Base-by-base conservation (phyloP, 1,284 basidiomycete species). In the Pterulicium gracile region DNA sequence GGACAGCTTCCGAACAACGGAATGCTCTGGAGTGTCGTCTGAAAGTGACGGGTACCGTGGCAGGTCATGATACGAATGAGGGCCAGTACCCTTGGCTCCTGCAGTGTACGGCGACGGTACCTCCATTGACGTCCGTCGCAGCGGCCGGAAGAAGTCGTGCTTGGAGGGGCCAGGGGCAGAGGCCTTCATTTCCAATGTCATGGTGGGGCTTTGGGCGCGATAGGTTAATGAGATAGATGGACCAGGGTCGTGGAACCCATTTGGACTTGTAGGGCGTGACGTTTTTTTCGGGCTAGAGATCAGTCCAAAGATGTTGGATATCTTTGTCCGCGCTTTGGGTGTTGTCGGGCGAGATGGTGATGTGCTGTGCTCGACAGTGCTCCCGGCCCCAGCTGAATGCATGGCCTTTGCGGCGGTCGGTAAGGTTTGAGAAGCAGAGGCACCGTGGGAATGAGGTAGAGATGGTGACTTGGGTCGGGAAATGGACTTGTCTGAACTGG, bases 1-100 rank as follows among this genome's bases (percentile, higher is more conserved):
- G 27, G 27, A 32, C 27, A 10, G 7, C 27, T 7, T 32, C 27
- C n/a, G 10, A 32, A n/a, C n/a, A n/a, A 10, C 58, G 39, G 61
- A 58, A 32, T 15, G 45, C 32, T 34, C 46, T 24, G 15, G 41
- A 22, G 34, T 21, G 17, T 21, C 12, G n/a, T 23, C 18, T 18
- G 22, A 23, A n/a, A 21, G 24, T 20, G 17, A 24, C 23, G 42
- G 40, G 15, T 51, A 44, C 44, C 24, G n/a, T 44, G 20, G 18
- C 47, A 17, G 17, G 17, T 41, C 52, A 55, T 50, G 41, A 15
- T 44, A 24, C 1, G 23, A 22, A 45, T 19, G 15, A 24, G 19
- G 10, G 42, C 24, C 41, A 47, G 7, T 32, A 32, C 27, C n/a
- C n/a, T n/a, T n/a, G n/a, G n/a, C n/a, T n/a, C n/a, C n/a, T n/a